phyloP scores from a whole-genome alignment of 768 basidiomycete genomes.

The Suillus bovinus region DNA sequence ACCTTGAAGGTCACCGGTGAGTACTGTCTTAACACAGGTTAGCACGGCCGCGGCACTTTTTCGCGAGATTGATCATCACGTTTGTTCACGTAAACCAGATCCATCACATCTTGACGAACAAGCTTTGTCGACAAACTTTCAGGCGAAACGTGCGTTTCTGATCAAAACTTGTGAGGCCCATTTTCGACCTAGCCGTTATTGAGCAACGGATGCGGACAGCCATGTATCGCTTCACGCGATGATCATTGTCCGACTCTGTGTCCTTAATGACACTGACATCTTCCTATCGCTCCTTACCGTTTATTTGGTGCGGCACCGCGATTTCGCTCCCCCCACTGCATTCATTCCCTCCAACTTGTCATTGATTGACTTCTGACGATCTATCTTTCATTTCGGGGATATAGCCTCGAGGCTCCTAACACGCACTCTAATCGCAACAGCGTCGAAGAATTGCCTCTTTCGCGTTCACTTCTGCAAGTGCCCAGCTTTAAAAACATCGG shows the following conservation, averaged over 20 bases:
- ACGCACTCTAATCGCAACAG: constrained; percentile 21
- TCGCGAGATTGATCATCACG: constrained; percentile 6
- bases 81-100: constrained; percentile 8
- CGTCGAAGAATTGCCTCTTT: constrained; percentile 28
- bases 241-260: background rate
- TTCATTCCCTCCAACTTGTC: constrained; percentile 34
- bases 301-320: constrained; percentile 26
- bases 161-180: constrained; percentile 6
- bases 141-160: constrained; percentile 3
- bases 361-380: constrained; percentile 36
- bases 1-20: background rate
- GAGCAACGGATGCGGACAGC: background rate
- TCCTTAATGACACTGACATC: background rate
- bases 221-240: background rate
- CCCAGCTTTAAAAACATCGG: constrained; percentile 16
- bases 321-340: constrained; percentile 26
- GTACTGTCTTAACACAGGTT: background rate
- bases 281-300: background rate
- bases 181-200: constrained; percentile 3
- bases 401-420: constrained; percentile 38
- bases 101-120: constrained; percentile 10
- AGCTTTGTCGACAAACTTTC: constrained; percentile 2
- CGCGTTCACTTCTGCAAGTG: constrained; percentile 19
- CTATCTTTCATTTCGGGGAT: constrained; percentile 37
- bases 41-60: background rate